Percentiles rank a stretch among this genome's conserved stretches.
These are phyloP conservation scores for Colletotrichum musae DNA, from an alignment of 2,329 filamentous ascomycete genomes.

Conservation along the genomic window DNA sequence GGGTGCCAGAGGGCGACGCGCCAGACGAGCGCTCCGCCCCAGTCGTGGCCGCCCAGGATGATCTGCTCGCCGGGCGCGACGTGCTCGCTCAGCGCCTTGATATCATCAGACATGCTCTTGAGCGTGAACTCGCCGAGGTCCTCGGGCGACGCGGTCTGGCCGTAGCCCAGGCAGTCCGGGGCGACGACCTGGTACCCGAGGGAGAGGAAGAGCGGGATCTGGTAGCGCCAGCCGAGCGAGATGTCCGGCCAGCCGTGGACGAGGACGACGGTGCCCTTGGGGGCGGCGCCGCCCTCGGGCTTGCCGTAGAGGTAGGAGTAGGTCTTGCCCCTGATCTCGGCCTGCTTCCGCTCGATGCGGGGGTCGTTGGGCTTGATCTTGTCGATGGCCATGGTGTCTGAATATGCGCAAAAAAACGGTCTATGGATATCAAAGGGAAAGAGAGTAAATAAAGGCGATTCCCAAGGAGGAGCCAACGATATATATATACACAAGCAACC, in stretches of 20 bases:
- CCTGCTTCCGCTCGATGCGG: conserved; percentile 75
- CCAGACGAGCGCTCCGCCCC: conserved; percentile 87
- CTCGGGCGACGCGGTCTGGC: conserved; percentile 79
- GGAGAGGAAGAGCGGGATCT: conserved; percentile 82
- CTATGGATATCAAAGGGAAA: neutral
- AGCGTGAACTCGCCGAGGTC: conserved; percentile 67
- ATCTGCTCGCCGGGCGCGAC: conserved; percentile 66
- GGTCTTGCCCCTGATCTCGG: conserved; percentile 75
- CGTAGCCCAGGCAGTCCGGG: conserved; percentile 91
- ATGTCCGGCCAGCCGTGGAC: conserved; percentile 89
- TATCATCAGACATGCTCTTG: conserved; percentile 81
- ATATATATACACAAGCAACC: neutral
- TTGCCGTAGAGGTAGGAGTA: conserved; percentile 77
- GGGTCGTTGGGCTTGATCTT: conserved; percentile 78
- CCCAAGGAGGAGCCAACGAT: neutral
- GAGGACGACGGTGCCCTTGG: conserved; percentile 63
- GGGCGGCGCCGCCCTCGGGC: conserved; percentile 55
- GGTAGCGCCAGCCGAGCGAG: conserved; percentile 88
- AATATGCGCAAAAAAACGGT: neutral
- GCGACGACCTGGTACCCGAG: conserved; percentile 85
- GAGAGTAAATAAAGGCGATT: neutral
- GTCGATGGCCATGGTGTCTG: conserved; percentile 65
- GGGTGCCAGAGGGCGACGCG: conserved; percentile 82
- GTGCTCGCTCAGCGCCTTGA: conserved; percentile 78
- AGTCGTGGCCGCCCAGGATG: conserved; percentile 93